Conservation (phyloP, 805 yeast genomes). For the Sugiyamaella smithiae region DNA sequence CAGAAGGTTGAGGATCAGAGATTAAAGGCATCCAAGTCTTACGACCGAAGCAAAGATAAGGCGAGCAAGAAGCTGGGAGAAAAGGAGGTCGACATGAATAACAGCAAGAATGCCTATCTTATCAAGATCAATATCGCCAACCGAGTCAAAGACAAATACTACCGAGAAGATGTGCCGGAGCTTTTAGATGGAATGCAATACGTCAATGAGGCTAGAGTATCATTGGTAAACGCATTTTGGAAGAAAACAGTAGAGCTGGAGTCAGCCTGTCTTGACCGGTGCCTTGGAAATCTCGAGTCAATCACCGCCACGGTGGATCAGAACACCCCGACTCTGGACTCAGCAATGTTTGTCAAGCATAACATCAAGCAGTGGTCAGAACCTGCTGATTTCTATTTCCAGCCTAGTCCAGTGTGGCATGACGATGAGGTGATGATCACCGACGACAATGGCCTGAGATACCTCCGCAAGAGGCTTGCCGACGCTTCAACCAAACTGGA, state of each 20-base stretch:
- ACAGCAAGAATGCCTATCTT: slow-evolving; percentile 79
- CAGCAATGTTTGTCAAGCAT: slow-evolving; percentile 91
- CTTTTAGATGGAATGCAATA: slow-evolving; percentile 79
- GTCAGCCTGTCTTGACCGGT: slow-evolving; percentile 47
- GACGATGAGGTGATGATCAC: slow-evolving; percentile 77
- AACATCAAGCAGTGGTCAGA: slow-evolving; percentile 73
- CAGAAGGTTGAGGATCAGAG: slow-evolving; percentile 77
- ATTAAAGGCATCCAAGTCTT: slow-evolving; percentile 58
- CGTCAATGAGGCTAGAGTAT: slow-evolving; percentile 73
- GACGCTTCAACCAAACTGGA: slow-evolving; percentile 32
- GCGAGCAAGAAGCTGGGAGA: slow-evolving; percentile 50
- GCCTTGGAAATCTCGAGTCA: slow-evolving; percentile 44
- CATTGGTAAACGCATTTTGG: slow-evolving; percentile 66
- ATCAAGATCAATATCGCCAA: slow-evolving; percentile 81
- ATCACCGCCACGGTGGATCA: slow-evolving; percentile 58
- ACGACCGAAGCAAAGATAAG: slow-evolving; percentile 34
- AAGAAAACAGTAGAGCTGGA: slow-evolving; percentile 62
- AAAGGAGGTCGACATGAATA: slow-evolving; percentile 77
- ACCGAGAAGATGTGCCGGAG: slow-evolving; percentile 90
- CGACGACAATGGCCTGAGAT: slow-evolving; percentile 40
- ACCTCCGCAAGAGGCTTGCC: slow-evolving; percentile 36
- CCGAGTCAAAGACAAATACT: slow-evolving; percentile 87
- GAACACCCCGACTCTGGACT: slow-evolving; percentile 71
- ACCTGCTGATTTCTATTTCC: slow-evolving; percentile 78
- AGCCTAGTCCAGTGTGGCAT: slow-evolving; percentile 94